Conservation (phyloP, 2,329 filamentous ascomycete species). For the Elsinoe necatrix region DNA sequence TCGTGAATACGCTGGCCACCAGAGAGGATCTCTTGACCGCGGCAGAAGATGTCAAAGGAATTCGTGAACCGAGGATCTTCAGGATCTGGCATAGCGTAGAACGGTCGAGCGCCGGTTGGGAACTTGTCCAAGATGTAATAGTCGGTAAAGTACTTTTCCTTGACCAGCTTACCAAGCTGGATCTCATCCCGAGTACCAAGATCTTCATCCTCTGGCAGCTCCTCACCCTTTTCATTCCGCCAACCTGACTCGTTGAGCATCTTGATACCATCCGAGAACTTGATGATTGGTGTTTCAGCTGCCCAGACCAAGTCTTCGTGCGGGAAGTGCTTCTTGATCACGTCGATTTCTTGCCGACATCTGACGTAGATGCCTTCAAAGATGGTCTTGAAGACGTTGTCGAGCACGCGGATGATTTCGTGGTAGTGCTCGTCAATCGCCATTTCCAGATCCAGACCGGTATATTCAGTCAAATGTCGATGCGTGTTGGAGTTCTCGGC, state of each 20-base stretch:
- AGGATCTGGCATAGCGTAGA: slow-evolving; percentile 82
- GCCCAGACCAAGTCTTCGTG: slow-evolving; percentile 80
- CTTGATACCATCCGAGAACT: slow-evolving; percentile 69
- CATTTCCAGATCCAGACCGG: slow-evolving; percentile 89
- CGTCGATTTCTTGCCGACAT: slow-evolving; percentile 63
- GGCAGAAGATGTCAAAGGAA: slow-evolving; percentile 90
- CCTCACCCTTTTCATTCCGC: slow-evolving; percentile 67
- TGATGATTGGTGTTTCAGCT: slow-evolving; percentile 72
- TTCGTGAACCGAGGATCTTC: slow-evolving; percentile 68
- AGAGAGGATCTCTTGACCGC: slow-evolving; percentile 85
- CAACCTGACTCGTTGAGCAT: slow-evolving; percentile 73
- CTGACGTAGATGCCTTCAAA: slow-evolving; percentile 62
- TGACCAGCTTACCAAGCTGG: slow-evolving; percentile 72
- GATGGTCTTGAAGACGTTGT: slow-evolving; percentile 72
- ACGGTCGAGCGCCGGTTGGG: slow-evolving; percentile 71
- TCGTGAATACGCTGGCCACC: slow-evolving; percentile 92
- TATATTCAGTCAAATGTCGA: slow-evolving; percentile 89
- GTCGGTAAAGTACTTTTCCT: slow-evolving; percentile 77
- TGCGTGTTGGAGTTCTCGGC: slow-evolving; percentile 96
- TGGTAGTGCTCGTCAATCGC: slow-evolving; percentile 81
- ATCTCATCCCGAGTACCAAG: slow-evolving; percentile 81
- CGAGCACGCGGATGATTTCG: slow-evolving; percentile 71
- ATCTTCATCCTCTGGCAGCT: slow-evolving; percentile 65
- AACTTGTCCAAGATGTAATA: slow-evolving; percentile 96
- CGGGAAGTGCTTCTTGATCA: slow-evolving; percentile 75